Conservation (phyloP, 257 asterid genomes). For the Solanum lycopersicoides region DNA sequence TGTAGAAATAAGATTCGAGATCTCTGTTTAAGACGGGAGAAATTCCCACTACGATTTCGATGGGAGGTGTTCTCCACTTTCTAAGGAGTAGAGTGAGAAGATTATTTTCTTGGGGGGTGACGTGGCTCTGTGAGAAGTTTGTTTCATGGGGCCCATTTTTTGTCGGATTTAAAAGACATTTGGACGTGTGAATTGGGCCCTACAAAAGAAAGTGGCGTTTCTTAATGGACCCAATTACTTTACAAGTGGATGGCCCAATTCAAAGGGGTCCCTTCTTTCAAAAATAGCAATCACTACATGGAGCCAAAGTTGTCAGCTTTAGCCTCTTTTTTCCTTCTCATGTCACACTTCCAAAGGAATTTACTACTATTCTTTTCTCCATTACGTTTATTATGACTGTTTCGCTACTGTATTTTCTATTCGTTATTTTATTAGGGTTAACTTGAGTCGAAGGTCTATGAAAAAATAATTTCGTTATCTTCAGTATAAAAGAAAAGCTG, state of each 20-base stretch:
- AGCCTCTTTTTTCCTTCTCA: background rate
- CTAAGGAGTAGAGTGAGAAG: background rate
- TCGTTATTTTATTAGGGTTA: background rate
- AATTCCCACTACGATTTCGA: background rate
- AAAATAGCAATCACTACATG: background rate
- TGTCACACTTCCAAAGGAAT: background rate
- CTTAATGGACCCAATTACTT: constrained; percentile 1
- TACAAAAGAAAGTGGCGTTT: background rate
- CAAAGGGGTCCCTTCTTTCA: constrained; percentile 1
- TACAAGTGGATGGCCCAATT: constrained; percentile 1
- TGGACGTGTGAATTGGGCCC: constrained; percentile 1
- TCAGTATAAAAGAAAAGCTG: background rate
- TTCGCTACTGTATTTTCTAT: background rate
- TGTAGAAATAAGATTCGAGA: fast-evolving
- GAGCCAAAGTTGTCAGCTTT: constrained; percentile 10
- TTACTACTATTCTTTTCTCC: background rate
- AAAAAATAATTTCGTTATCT: too few relatives aligned
- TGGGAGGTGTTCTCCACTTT: background rate
- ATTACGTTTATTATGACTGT: background rate
- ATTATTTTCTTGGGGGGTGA: background rate
- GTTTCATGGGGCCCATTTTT: constrained; percentile 2
- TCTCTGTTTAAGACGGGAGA: fast-evolving
- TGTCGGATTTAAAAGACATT: background rate
- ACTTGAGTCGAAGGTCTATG: background rate
- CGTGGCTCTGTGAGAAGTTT: background rate